phyloP scores from a whole-genome alignment of 2,329 filamentous ascomycete species.

The Monosporascus sp. region DNA sequence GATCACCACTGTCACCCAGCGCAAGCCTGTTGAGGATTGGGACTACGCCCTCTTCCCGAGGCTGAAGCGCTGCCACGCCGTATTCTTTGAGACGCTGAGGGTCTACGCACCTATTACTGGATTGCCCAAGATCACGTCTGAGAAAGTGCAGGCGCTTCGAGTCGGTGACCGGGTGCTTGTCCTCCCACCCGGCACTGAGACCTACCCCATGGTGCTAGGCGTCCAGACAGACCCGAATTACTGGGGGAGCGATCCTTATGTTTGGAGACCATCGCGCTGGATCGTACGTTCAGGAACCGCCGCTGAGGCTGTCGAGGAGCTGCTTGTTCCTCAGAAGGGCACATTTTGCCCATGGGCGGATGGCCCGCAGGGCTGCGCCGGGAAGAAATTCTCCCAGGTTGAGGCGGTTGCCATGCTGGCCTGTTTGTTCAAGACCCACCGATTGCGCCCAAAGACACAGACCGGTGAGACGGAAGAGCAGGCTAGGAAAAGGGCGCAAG shows the following conservation, averaged over 20 bases:
- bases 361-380: slow-evolving; percentile 15
- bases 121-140: neutral
- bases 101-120: slow-evolving; percentile 1
- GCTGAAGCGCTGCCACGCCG: slow-evolving; percentile 17
- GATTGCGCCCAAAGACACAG: slow-evolving; percentile 4
- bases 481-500: slow-evolving; percentile 1
- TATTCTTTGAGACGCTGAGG: slow-evolving; percentile 8
- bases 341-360: slow-evolving; percentile 17
- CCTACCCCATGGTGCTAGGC: slow-evolving; percentile 4
- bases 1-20: slow-evolving; percentile 3
- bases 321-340: slow-evolving; percentile 5
- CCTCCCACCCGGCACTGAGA: slow-evolving; percentile 1
- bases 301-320: neutral
- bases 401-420: slow-evolving; percentile 16
- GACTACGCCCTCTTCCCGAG: slow-evolving; percentile 14
- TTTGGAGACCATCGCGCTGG: slow-evolving; percentile 11
- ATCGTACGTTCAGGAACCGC: slow-evolving; percentile 1
- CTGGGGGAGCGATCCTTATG: slow-evolving; percentile 1
- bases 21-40: slow-evolving; percentile 4
- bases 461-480: slow-evolving; percentile 7
- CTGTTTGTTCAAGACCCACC: slow-evolving; percentile 8
- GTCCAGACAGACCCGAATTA: slow-evolving; percentile 9
- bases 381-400: slow-evolving; percentile 16
- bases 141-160: neutral
- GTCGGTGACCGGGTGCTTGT: neutral